A percentile compares a stretch with the other conserved stretches of the same genome.
These are phyloP conservation scores for Fusarium succisae DNA, from an alignment of 2,329 filamentous ascomycete genomes.

Conservation along the genomic window DNA sequence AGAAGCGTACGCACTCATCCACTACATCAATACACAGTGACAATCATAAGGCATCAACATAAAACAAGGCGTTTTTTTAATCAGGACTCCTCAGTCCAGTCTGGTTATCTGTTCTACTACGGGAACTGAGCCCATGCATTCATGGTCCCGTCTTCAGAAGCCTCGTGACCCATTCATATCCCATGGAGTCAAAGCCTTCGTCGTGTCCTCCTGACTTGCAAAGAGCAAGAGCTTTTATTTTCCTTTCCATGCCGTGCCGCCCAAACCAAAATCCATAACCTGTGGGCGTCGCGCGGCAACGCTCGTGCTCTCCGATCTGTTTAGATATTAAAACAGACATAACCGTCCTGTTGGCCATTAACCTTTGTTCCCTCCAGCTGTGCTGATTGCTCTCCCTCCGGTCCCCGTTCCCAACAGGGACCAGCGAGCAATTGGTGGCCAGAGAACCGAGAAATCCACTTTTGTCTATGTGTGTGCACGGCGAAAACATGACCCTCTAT, in stretches of 20 bases:
- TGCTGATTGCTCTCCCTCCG: conserved; percentile 47
- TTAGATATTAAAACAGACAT: conserved; percentile 45
- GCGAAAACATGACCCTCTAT: conserved; percentile 58
- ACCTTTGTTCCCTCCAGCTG: conserved; percentile 45
- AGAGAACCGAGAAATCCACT: conserved; percentile 72
- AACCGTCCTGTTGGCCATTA: conserved; percentile 47
- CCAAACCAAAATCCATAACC: conserved; percentile 51
- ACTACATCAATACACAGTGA: background rate
- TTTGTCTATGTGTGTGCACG: conserved; percentile 67
- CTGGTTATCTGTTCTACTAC: conserved; percentile 48
- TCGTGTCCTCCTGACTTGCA: conserved; percentile 44
- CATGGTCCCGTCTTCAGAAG: conserved; percentile 43
- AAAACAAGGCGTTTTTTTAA: conserved; percentile 46
- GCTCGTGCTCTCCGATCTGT: conserved; percentile 49
- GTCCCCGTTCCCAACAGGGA: conserved; percentile 46
- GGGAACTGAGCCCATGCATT: conserved; percentile 35
- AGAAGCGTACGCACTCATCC: background rate
- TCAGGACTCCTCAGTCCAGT: conserved; percentile 47
- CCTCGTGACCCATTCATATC: conserved; percentile 39
- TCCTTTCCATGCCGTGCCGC: conserved; percentile 46
- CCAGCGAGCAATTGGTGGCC: conserved; percentile 52
- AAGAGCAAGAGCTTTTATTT: conserved; percentile 47
- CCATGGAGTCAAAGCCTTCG: conserved; percentile 42
- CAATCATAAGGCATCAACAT: background rate
- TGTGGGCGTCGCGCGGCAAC: conserved; percentile 50